Evolutionary conservation across 768 basidiomycete species (phyloP), one percentile per base, ranked within the genome.

Genomic region (Omphalotus guepiniiformis): DNA sequence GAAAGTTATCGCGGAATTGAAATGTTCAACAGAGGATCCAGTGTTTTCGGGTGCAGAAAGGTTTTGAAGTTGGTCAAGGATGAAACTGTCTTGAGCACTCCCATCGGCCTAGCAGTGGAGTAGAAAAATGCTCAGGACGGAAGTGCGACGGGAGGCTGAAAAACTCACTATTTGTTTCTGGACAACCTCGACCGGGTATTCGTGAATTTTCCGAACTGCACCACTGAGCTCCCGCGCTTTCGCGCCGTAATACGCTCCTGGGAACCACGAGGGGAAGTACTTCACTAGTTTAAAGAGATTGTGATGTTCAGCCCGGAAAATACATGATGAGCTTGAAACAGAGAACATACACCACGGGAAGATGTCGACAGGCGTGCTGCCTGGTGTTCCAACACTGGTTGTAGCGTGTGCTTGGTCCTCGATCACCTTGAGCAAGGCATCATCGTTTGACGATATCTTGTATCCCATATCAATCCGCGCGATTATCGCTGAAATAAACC

Each of bases 201-300:
- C 48, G 36, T 50, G 39, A 11, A 55, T 25, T 32, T 48, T 26
- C 1, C 48, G 42, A 22, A 54, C 41, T 12, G 26, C 28, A 6
- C 42, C 35, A 13, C 36, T 25, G 30, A 38, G 52, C 15, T n/a
- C 36, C 25, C 50, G 38, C 5, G 55, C 55, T 15, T 49, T 16
- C 29, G 21, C 11, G 11, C 53, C 53, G 32, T 54, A 65, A 19
- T n/a, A 21, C 18, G 63, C 58, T 16, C 68, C 67, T 0, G 63
- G 68, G 28, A 67, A 49, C 66, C 66, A 69, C 2, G 55, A 54
- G 0, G 68, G 68, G 22, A 69, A 51, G 25, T 64, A 23, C 23
- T 46, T 23, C 22, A 62, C 60, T 30, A 47, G 42, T 38, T 0
- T 2, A 0, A 23, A 55, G 8, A 54, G 34, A 8, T 32, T 26